A percentile compares a stretch with the other conserved stretches of the same genome.
Evolutionary conservation across 148 eudicot species (phyloP).

Genomic region (Mesembryanthemum crystallinum): DNA sequence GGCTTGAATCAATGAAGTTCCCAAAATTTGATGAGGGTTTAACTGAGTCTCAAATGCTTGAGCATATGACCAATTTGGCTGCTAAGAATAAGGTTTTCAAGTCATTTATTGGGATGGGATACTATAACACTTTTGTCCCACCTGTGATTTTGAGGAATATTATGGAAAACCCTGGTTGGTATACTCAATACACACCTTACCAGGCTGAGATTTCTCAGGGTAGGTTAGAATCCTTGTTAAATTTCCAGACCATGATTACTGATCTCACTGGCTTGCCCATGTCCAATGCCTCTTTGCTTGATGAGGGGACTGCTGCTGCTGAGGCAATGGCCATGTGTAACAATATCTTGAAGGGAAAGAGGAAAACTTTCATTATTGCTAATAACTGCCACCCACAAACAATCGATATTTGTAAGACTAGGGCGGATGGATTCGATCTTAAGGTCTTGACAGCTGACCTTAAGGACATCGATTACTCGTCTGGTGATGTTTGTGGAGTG

Average conservation of each 20-base stretch:
- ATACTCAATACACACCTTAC: slow-evolving; percentile 93
- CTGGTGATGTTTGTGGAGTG: slow-evolving; percentile 89
- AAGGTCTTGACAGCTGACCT: slow-evolving; percentile 61
- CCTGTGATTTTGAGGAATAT: slow-evolving; percentile 90
- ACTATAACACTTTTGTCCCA: slow-evolving; percentile 78
- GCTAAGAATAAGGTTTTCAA: slow-evolving; percentile 74
- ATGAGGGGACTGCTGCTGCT: slow-evolving; percentile 95
- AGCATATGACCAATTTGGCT: slow-evolving; percentile 75
- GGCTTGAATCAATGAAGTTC: slow-evolving; percentile 54
- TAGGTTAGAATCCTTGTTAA: slow-evolving; percentile 73
- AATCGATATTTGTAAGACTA: slow-evolving; percentile 74
- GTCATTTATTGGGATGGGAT: slow-evolving; percentile 94
- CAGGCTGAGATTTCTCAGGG: slow-evolving; percentile 98
- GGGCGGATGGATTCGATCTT: slow-evolving; percentile 83
- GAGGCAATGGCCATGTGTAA: slow-evolving; percentile 99
- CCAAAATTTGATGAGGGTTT: slow-evolving; percentile 72
- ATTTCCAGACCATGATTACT: slow-evolving; percentile 80
- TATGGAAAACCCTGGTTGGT: slow-evolving; percentile 96
- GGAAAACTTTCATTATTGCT: slow-evolving; percentile 78
- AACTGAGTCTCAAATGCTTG: slow-evolving; percentile 85
- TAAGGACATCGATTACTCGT: slow-evolving; percentile 67
- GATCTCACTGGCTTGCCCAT: slow-evolving; percentile 90
- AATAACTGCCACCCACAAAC: slow-evolving; percentile 92
- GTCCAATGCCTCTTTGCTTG: slow-evolving; percentile 90
- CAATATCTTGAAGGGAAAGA: slow-evolving; percentile 80